These are phyloP conservation scores for Nothophaeocryptopus gaeumannii DNA, from an alignment of 2,329 filamentous ascomycete genomes.

Conservation along the genomic window DNA sequence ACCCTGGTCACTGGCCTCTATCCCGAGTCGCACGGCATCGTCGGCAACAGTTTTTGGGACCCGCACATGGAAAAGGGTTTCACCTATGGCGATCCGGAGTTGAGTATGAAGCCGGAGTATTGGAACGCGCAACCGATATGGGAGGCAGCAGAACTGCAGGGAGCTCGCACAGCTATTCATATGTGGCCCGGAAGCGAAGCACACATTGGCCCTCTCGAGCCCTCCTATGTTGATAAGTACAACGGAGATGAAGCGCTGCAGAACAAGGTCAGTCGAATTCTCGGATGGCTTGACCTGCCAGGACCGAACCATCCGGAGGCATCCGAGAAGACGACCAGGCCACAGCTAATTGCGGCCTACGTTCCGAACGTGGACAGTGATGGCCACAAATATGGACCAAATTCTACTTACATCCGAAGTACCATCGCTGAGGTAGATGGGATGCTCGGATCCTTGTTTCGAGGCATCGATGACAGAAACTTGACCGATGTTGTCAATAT, in stretches of 20 bases:
- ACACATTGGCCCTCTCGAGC: slow-evolving; percentile 70
- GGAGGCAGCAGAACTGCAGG: slow-evolving; percentile 84
- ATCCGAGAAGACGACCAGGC: slow-evolving; percentile 55
- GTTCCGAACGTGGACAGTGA: slow-evolving; percentile 87
- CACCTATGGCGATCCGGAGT: slow-evolving; percentile 74
- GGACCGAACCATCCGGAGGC: slow-evolving; percentile 59
- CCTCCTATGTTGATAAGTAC: slow-evolving; percentile 79
- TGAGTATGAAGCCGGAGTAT: slow-evolving; percentile 83
- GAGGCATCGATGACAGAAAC: slow-evolving; percentile 75
- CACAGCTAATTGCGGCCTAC: slow-evolving; percentile 90
- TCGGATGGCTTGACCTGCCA: slow-evolving; percentile 81
- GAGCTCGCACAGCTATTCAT: slow-evolving; percentile 77
- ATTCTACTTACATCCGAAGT: slow-evolving; percentile 81
- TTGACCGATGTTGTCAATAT: slow-evolving; percentile 88
- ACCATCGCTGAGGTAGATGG: slow-evolving; percentile 77
- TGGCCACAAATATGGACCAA: slow-evolving; percentile 86
- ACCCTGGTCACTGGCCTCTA: slow-evolving; percentile 89
- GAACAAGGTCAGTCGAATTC: slow-evolving; percentile 73
- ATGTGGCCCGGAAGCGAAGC: slow-evolving; percentile 99
- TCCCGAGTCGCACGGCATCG: slow-evolving; percentile 87
- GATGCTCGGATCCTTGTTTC: slow-evolving; percentile 76
- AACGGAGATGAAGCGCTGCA: slow-evolving; percentile 72
- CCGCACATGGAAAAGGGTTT: slow-evolving; percentile 74
- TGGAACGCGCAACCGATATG: slow-evolving; percentile 94
- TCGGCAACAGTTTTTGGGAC: slow-evolving; percentile 95